Conservation (phyloP, 2,329 filamentous ascomycete species). For the Taxawa tesnikishii region DNA sequence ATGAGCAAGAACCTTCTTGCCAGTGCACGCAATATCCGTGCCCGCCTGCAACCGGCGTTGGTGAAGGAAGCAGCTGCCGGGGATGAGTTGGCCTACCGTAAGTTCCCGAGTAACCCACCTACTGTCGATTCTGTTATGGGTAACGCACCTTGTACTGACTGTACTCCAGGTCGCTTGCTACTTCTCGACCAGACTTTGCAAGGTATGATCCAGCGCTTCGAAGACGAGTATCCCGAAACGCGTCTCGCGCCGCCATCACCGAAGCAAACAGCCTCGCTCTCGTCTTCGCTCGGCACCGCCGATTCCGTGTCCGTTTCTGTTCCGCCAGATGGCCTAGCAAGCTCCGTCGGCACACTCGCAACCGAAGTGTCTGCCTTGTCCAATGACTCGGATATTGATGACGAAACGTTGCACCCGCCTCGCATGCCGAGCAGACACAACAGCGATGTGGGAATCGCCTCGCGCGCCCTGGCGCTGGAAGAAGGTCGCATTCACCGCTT, state of each 20-base stretch:
- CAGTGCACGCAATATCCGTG: conserved; percentile 79
- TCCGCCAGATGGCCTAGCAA: conserved; percentile 2
- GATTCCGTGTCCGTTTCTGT: conserved; percentile 4
- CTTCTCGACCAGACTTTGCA: conserved; percentile 84
- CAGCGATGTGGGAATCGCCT: conserved; percentile 56
- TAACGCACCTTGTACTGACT: not conserved
- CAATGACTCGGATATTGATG: conserved; percentile 16
- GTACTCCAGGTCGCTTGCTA: conserved; percentile 50
- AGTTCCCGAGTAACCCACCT: no score
- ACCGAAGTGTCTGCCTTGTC: conserved; percentile 7
- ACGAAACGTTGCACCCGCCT: conserved; percentile 20
- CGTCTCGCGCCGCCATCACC: conserved; percentile 33
- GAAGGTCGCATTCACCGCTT: conserved; percentile 60
- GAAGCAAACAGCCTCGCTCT: conserved; percentile 2
- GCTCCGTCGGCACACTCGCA: conserved; percentile 11
- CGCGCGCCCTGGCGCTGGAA: conserved; percentile 51
- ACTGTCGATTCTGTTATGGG: conserved; percentile 26
- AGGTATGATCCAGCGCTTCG: conserved; percentile 88
- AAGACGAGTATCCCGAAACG: conserved; percentile 90
- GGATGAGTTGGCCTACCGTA: conserved; percentile 68
- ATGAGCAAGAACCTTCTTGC: conserved; percentile 85
- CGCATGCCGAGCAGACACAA: conserved; percentile 42
- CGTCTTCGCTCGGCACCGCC: conserved; percentile 7
- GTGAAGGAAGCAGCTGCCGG: conserved; percentile 57
- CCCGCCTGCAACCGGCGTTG: conserved; percentile 71